A percentile compares a stretch with the other conserved stretches of the same genome.
Evolutionary conservation across 2,329 filamentous ascomycete genomes (phyloP).

Genomic region (Cordyceps sp.): DNA sequence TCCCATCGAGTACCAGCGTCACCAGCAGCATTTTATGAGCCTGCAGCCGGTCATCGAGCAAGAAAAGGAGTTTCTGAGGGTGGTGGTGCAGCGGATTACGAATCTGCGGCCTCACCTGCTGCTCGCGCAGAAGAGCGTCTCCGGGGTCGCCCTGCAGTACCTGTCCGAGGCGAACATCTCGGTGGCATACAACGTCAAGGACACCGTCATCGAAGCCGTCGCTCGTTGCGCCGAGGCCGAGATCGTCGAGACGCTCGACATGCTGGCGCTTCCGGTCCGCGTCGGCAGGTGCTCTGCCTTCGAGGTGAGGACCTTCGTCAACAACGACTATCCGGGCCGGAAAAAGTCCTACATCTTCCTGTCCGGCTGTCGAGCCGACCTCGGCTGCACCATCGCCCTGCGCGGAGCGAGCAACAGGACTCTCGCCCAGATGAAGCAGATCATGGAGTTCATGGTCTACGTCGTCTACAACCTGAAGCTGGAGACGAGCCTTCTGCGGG

Average conservation of each 20-base stretch:
- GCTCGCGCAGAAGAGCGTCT: conserved; percentile 84
- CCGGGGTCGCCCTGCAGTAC: conserved; percentile 77
- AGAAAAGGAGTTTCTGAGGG: conserved; percentile 82
- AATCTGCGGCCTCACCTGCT: conserved; percentile 72
- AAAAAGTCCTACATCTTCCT: conserved; percentile 96
- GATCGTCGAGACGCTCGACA: conserved; percentile 89
- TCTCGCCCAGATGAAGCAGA: conserved; percentile 69
- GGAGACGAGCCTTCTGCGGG: conserved; percentile 84
- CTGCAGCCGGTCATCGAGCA: conserved; percentile 92
- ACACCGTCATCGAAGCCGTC: conserved; percentile 87
- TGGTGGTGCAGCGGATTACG: conserved; percentile 81
- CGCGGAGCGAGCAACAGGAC: conserved; percentile 60
- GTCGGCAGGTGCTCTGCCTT: conserved; percentile 74
- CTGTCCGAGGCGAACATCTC: conserved; percentile 79
- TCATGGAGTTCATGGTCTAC: conserved; percentile 98
- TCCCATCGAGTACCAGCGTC: conserved; percentile 86
- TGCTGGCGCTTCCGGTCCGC: conserved; percentile 56
- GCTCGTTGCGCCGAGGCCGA: conserved; percentile 81
- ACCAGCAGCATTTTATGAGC: conserved; percentile 87
- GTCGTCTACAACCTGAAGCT: conserved; percentile 96
- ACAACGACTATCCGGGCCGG: conserved; percentile 51
- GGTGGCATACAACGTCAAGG: conserved; percentile 92
- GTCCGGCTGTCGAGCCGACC: conserved; percentile 72
- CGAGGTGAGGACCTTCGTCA: conserved; percentile 89
- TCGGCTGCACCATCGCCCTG: conserved; percentile 88